Conservation (phyloP, 257 asterid genomes). For the Phtheirospermum japonicum region DNA sequence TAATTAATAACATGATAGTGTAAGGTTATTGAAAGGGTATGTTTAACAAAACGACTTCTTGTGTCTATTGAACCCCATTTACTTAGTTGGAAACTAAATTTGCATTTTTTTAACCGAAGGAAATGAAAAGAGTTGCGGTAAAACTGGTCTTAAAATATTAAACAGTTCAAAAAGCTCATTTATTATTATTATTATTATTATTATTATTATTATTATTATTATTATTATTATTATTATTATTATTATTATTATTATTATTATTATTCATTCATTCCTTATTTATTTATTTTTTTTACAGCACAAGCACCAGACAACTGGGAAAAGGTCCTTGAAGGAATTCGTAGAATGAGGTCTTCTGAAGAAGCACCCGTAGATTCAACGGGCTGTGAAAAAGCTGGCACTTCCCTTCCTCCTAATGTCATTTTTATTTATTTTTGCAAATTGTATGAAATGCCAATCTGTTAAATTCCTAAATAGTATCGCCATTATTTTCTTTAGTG, state of each 20-base stretch:
- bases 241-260: no score
- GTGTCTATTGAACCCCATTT: neutral
- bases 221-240: no score
- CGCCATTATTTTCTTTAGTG: neutral
- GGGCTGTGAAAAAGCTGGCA: constrained; percentile 99
- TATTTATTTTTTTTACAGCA: constrained; percentile 38
- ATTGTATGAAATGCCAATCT: neutral
- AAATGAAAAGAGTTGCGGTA: neutral
- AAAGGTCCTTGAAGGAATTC: constrained; percentile 74
- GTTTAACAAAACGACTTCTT: neutral
- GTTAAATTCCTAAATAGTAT: no score
- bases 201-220: no score
- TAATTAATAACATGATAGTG: no score
- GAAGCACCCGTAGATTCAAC: constrained; percentile 97
- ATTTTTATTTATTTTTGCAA: neutral
- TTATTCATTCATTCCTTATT: no score
- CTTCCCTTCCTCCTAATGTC: constrained; percentile 90
- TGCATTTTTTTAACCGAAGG: neutral
- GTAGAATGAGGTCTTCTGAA: constrained; percentile 82
- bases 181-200: neutral
- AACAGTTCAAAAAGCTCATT: constrained; percentile 13
- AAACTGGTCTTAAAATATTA: neutral
- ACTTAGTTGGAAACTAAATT: constrained; percentile 8
- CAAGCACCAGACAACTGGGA: constrained; percentile 73
- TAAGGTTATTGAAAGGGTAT: no score